A percentile compares a stretch with the other conserved stretches of the same genome.
Conservation (phyloP, 2,329 filamentous ascomycete species). For the Stagonosporopsis vannaccii region DNA sequence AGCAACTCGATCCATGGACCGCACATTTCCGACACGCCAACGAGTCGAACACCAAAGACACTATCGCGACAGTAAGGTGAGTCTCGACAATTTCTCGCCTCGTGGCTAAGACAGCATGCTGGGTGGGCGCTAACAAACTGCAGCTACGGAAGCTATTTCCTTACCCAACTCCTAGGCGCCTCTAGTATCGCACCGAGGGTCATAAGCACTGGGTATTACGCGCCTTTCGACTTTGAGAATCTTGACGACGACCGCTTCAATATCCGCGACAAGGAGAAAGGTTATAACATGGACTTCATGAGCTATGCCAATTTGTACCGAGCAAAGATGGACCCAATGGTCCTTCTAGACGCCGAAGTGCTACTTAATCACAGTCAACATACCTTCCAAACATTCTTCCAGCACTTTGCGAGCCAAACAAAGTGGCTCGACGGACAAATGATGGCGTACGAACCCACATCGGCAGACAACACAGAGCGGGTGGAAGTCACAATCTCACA, state of each 20-base stretch:
- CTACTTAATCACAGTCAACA: conserved; percentile 19
- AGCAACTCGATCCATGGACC: neutral
- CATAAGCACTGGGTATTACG: neutral
- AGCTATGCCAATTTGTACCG: conserved; percentile 31
- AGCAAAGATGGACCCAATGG: conserved; percentile 22
- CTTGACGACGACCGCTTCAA: conserved; percentile 22
- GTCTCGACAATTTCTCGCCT: neutral
- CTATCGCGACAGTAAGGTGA: neutral
- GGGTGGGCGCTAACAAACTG: neutral
- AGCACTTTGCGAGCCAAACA: conserved; percentile 21
- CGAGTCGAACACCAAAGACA: neutral
- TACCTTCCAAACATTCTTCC: conserved; percentile 36
- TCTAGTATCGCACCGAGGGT: neutral
- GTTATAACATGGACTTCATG: conserved; percentile 41
- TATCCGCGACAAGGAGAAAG: conserved; percentile 26
- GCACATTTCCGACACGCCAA: neutral
- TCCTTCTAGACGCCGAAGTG: conserved; percentile 17
- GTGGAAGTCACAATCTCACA: conserved; percentile 3
- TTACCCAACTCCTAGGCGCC: conserved; percentile 3
- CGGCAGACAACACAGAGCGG: neutral
- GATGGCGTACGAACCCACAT: conserved; percentile 25
- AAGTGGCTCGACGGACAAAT: neutral
- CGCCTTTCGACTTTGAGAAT: conserved; percentile 1
- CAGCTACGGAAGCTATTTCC: conserved; percentile 5
- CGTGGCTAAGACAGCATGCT: neutral